phyloP scores from a whole-genome alignment of 2,329 filamentous ascomycete species.

The Monilinia fructigena region DNA sequence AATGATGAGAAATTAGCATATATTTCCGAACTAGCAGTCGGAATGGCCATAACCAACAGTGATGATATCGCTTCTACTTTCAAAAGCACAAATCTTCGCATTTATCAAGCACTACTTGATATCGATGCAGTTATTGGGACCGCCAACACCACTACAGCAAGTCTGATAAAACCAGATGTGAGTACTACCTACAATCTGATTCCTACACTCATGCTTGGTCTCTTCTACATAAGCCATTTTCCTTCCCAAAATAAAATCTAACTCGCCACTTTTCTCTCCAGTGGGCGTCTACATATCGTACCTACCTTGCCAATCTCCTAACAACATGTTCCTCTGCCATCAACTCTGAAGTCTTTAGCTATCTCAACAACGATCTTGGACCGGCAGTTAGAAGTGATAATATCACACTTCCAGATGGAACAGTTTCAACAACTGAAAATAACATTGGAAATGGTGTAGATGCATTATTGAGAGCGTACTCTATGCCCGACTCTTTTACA shows the following conservation, averaged over 20 bases:
- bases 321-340: background rate
- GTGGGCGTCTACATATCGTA: slow-evolving; percentile 4
- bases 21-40: slow-evolving; percentile 9
- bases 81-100: background rate
- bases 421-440: background rate
- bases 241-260: background rate
- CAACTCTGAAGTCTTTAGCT: background rate
- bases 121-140: slow-evolving; percentile 3
- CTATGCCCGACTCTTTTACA: slow-evolving; percentile 1
- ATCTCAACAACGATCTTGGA: slow-evolving; percentile 18
- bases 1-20: slow-evolving; percentile 11
- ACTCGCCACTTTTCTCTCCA: background rate
- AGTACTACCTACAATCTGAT: slow-evolving; percentile 1
- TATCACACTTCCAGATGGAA: slow-evolving; percentile 8
- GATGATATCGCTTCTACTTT: background rate
- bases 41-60: slow-evolving; percentile 10
- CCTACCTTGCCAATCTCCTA: slow-evolving; percentile 10
- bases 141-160: background rate
- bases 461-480: background rate
- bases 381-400: background rate
- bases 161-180: slow-evolving; percentile 2
- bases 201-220: no score
- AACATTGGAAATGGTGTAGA: background rate
- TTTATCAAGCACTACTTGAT: slow-evolving; percentile 16
- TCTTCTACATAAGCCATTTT: background rate